Base-by-base conservation (phyloP, 78 protist genomes). In the Blattamonas nauphoetae region DNA sequence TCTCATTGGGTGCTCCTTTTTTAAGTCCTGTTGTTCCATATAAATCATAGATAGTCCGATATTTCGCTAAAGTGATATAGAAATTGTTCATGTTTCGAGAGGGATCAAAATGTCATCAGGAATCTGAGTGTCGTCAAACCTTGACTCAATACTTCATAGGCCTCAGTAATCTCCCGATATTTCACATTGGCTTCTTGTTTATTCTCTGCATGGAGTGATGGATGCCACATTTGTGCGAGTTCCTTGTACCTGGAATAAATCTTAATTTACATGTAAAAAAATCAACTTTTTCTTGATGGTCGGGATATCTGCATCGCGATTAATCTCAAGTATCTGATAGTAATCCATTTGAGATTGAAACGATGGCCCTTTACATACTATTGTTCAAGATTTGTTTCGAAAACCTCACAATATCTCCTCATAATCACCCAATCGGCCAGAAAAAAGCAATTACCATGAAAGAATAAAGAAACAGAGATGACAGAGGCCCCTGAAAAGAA, bases 291-390 rank as follows among this genome's bases (percentile, higher is more conserved):
- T 79, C 41, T 79, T 79, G 5, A 79, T 79, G 4, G 83, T 79
- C 11, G 83, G 45, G 6, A 79, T 11, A 79, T 79, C 83, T 6
- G 83, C 83, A 79, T 79, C 83, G 5, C 83, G 83, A 4, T n/a
- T 79, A 6, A 79, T 11, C 41, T 79, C 83, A 79, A 79, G 83
- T 32, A 79, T 79, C 32, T 79, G 43, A 21, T 79, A 79, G 6
- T 79, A 79, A 6, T 79, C 43, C 83, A 79, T 79, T n/a, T n/a
- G n/a, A n/a, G n/a, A n/a, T n/a, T n/a, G n/a, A n/a, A n/a, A n/a
- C n/a, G n/a, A n/a, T n/a, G n/a, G n/a, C n/a, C n/a, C n/a, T n/a
- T n/a, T n/a, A n/a, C n/a, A n/a, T n/a, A n/a, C n/a, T n/a, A n/a
- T n/a, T n/a, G n/a, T n/a, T n/a, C n/a, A n/a, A n/a, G n/a, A n/a